Evolutionary conservation across 805 yeast genomes (phyloP).

Genomic region (Brettanomyces sp.): DNA sequence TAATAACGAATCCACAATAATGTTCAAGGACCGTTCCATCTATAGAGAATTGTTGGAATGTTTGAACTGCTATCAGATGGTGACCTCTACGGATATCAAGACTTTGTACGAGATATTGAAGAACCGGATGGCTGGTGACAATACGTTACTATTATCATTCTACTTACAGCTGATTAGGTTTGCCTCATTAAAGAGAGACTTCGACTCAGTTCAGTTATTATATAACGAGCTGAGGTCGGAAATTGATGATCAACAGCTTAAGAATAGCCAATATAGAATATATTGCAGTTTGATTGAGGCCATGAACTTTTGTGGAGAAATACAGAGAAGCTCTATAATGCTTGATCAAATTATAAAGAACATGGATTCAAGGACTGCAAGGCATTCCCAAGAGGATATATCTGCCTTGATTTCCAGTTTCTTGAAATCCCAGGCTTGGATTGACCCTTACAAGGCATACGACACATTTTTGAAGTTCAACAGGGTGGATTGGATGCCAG

Average conservation of each 20-base stretch:
- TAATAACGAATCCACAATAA: slow-evolving; percentile 9
- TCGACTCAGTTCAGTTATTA: slow-evolving; percentile 27
- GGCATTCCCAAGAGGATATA: slow-evolving; percentile 7
- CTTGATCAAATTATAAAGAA: slow-evolving; percentile 41
- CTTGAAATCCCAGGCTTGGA: slow-evolving; percentile 18
- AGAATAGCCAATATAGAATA: slow-evolving; percentile 33
- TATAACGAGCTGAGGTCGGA: slow-evolving; percentile 24
- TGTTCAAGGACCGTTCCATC: slow-evolving; percentile 8
- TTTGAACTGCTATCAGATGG: slow-evolving; percentile 17
- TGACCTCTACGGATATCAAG: slow-evolving; percentile 9
- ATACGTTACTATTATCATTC: slow-evolving; percentile 13
- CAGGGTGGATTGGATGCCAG: slow-evolving; percentile 25
- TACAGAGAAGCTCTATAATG: slow-evolving; percentile 42
- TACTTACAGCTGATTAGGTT: slow-evolving; percentile 31
- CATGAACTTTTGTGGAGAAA: slow-evolving; percentile 40
- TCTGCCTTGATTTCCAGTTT: slow-evolving; percentile 18
- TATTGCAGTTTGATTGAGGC: slow-evolving; percentile 45
- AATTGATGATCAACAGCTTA: slow-evolving; percentile 2
- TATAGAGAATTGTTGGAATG: slow-evolving; percentile 18
- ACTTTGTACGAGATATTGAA: slow-evolving; percentile 11
- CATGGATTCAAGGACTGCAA: slow-evolving; percentile 6
- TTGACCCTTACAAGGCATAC: slow-evolving; percentile 18
- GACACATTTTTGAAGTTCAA: slow-evolving; percentile 20
- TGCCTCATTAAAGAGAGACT: slow-evolving; percentile 29
- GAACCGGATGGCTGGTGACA: slow-evolving; percentile 6